Base-by-base conservation (phyloP, 2,329 filamentous ascomycete species). In the Fusarium pseudoanthophilum region DNA sequence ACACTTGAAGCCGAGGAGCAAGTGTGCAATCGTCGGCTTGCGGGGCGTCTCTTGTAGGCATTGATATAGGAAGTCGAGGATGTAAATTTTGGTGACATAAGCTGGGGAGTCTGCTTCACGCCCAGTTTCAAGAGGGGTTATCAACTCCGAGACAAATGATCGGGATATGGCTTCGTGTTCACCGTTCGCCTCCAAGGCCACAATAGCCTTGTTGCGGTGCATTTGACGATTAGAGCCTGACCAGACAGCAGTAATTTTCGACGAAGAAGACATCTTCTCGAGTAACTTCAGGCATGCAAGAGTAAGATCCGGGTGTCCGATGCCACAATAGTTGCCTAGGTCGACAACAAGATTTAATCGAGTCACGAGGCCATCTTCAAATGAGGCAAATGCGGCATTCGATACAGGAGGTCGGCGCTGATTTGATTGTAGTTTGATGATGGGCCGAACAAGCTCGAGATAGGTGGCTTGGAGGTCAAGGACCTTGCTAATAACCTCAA, bases 391-490 rank as follows among this genome's bases (percentile, higher is more conserved):
- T 2, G 94, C 91, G 11, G 92, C 89, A 56, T 84, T 84, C 2
- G 92, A 88, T 28, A 96, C 91, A 8, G 89, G 87, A 14, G 86
- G 83, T 34, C 88, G 86, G 57, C 90, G 88, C 53, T 88, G 85
- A 34, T 87, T 87, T 26, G 89, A 84, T 63, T 94, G 89, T 39
- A 87, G 86, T 79, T 92, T 93, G 75, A 97, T 86, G 16, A 94
- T 82, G 6, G 95, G 94, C 60, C 93, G 90, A 21, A 98, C 93
- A 59, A 99, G 90, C 78, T 98, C 92, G 46, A 97, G 88, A 79
- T 97, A 99, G 0, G 95, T 98, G 21, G 94, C 89, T 79, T 99
- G 96, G 24, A 97, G 88, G 71, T 95, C 93, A 79, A 98, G 87
- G 8, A 97, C 90, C 72, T 93, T 88, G 67, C 93, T 91, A 81